Base-by-base conservation (phyloP, 495 filamentous ascomycete genomes). In the Podospora comata region DNA sequence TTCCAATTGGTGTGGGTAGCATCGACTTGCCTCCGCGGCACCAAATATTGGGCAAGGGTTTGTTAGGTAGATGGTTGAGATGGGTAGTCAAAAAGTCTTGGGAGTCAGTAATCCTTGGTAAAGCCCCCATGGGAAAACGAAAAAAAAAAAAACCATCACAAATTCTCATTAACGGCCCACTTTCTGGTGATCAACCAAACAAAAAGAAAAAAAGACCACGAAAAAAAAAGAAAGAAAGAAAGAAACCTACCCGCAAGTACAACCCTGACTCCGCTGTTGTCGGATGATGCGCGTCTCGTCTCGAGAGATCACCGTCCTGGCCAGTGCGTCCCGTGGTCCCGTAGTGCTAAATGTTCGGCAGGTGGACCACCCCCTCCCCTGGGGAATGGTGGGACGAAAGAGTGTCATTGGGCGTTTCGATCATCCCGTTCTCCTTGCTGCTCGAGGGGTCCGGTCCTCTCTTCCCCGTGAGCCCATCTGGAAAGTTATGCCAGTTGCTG, bases 271-370 rank as follows among this genome's bases (percentile, higher is more conserved):
- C 63, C 20, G 32, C 56, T 39, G 54, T 23, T 61, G 26, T 18
- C 19, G 48, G 64, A 59, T 58, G 64, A 66, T 65, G 67, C 30
- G 63, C 67, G 62, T 69, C 60, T 63, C 59, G 27, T 39, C 53
- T 65, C 48, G 54, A 23, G 20, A 28, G 26, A 57, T 63, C 60
- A 62, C 18, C 30, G 59, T 20, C 68, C 54, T 70, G 68, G 68
- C 60, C 68, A 53, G 68, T 67, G 68, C 68, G 68, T 70, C 68
- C 68, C 65, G 68, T 26, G 18, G 55, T 58, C 68, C 68, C 65
- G 68, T 48, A 26, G 55, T 58, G 55, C 55, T 58, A 58, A 58
- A 58, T 15, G 9, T 48, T 54, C n/a, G 57, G 64, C 27, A 55
- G 26, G 67, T 66, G 64, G 63, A 39, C 28, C 16, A 4, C 5